phyloP scores from a whole-genome alignment of 1,284 basidiomycete genomes.

The Agaricales sp. region DNA sequence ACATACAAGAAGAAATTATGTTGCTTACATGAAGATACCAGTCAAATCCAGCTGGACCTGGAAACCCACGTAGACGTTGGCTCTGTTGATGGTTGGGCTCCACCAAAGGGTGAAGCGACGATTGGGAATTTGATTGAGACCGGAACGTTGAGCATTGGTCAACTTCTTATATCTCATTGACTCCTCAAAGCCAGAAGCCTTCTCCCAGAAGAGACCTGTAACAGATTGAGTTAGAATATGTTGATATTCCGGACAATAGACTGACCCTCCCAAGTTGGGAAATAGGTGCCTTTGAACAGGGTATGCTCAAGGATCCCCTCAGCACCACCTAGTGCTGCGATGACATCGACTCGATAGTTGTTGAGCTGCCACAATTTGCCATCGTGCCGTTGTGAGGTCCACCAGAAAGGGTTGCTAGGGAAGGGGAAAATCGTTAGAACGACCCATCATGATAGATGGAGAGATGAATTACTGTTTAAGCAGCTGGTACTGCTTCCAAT shows the following conservation, averaged over 20 bases:
- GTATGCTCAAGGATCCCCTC: conserved; percentile 98
- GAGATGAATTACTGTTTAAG: conserved; percentile 62
- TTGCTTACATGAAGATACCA: conserved; percentile 75
- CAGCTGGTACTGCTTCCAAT: conserved; percentile 97
- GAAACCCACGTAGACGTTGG: conserved; percentile 99
- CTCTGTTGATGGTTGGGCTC: conserved; percentile 96
- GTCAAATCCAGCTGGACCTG: conserved; percentile 98
- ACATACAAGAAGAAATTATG: neutral
- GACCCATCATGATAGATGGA: neutral
- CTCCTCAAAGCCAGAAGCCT: conserved; percentile 90
- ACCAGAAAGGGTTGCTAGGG: conserved; percentile 88
- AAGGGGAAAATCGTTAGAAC: conserved; percentile 5
- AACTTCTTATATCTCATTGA: conserved; percentile 97
- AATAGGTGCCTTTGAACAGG: conserved; percentile 95
- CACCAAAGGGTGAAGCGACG: conserved; percentile 99
- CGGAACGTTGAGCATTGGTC: conserved; percentile 92
- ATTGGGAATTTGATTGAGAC: conserved; percentile 97
- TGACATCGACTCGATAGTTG: conserved; percentile 98
- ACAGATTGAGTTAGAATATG: neutral
- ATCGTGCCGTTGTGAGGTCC: conserved; percentile 97
- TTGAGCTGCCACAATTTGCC: conserved; percentile 98
- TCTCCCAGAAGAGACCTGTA: conserved; percentile 88
- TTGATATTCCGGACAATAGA: conserved; percentile 4
- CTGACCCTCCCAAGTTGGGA: conserved; percentile 81
- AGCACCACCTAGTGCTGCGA: conserved; percentile 96